These are phyloP conservation scores for Cicer judaicum DNA, from an alignment of 306 rosid species.

Conservation along the genomic window DNA sequence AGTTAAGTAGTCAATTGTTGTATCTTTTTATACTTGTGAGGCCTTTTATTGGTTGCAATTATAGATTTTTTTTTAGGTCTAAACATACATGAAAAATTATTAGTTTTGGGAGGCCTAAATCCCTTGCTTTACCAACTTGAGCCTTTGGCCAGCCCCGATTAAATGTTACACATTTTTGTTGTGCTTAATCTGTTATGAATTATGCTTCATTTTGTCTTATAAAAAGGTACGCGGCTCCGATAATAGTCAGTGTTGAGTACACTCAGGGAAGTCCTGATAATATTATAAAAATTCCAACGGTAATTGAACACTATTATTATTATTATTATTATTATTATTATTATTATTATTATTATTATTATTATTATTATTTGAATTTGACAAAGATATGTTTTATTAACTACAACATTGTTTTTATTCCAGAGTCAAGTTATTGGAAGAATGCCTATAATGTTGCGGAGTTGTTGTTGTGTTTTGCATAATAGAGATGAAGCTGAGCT, in stretches of 20 bases:
- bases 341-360: neutral
- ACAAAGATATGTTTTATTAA: constrained; percentile 13
- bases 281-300: constrained; percentile 51
- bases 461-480: constrained; percentile 71
- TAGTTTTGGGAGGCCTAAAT: no score
- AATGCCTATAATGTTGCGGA: constrained; percentile 91
- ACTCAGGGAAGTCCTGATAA: constrained; percentile 60
- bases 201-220: constrained; percentile 32
- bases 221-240: constrained; percentile 81
- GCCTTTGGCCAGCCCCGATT: neutral
- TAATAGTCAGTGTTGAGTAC: constrained; percentile 70
- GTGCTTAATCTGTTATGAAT: constrained; percentile 18
- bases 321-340: neutral
- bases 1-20: no score
- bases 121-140: no score
- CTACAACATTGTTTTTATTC: constrained; percentile 13
- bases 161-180: constrained; percentile 13
- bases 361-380: constrained; percentile 18
- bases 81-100: no score
- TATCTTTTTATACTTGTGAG: no score
- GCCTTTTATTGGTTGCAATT: no score
- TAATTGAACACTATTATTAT: constrained; percentile 36
- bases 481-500: constrained; percentile 86
- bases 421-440: constrained; percentile 73
- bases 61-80: no score